Percentiles rank a stretch among this genome's conserved stretches.
These are phyloP conservation scores for Schizopora paradoxa DNA, from an alignment of 1,284 basidiomycete genomes.

Conservation along the genomic window DNA sequence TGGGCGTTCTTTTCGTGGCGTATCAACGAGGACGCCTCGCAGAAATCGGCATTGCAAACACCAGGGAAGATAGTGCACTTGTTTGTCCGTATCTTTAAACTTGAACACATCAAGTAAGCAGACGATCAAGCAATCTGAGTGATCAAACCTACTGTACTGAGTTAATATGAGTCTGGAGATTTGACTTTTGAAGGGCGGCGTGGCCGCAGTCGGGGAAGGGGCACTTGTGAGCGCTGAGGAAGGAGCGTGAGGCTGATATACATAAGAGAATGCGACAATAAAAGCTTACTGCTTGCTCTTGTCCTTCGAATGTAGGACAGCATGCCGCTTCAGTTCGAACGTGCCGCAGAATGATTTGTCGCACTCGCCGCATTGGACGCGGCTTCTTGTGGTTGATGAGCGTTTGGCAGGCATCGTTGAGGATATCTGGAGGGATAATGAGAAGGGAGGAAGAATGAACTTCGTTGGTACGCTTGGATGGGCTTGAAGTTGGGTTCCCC, in stretches of 20 bases:
- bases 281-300: not conserved
- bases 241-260: not conserved
- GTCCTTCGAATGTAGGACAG: not conserved
- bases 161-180: slow-evolving; percentile 13
- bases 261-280: not conserved
- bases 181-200: slow-evolving; percentile 13
- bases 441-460: too few species aligned
- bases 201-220: slow-evolving; percentile 3
- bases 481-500: too few species aligned
- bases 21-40: slow-evolving; percentile 10
- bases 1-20: slow-evolving; percentile 13
- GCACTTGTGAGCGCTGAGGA: not conserved
- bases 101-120: not conserved
- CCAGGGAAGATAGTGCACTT: not conserved
- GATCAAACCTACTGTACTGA: slow-evolving; percentile 12
- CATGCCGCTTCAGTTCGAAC: slow-evolving; percentile 10
- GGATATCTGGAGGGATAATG: too few species aligned
- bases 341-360: slow-evolving; percentile 6
- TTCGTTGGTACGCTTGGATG: too few species aligned
- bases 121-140: not conserved
- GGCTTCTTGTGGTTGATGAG: too few species aligned
- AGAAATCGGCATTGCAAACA: slow-evolving; percentile 1
- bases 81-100: not conserved
- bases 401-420: too few species aligned
- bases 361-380: too few species aligned